Conservation (phyloP, 345 rosid species). For the Streptanthus diversifolius region DNA sequence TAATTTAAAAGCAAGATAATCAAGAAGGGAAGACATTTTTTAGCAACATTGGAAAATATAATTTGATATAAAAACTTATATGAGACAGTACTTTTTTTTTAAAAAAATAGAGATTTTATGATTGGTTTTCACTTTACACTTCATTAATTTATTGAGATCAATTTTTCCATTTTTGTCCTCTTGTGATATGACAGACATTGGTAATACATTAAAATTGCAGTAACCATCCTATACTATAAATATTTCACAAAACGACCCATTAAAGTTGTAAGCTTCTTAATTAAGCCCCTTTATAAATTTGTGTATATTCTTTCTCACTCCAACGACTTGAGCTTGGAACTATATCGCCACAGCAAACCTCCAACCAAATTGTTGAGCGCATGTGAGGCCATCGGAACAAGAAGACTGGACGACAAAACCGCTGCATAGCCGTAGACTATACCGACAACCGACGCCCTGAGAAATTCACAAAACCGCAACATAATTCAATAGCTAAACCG, state of each 20-base stretch:
- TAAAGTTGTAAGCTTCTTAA: background rate
- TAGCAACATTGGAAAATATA: background rate
- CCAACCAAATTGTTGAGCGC: constrained; percentile 76
- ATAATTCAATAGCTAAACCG: background rate
- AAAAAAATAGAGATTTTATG: background rate
- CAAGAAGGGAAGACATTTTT: background rate
- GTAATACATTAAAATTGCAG: background rate
- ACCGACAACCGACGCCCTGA: constrained; percentile 89
- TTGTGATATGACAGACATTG: background rate
- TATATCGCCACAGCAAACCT: constrained; percentile 65
- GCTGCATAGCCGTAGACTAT: constrained; percentile 66
- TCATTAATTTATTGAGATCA: background rate
- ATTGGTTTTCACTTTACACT: constrained; percentile 1
- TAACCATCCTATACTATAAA: background rate
- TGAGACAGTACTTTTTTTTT: too few species aligned
- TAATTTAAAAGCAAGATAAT: background rate
- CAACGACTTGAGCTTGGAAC: constrained; percentile 35
- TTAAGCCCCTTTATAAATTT: background rate
- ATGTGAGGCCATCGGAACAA: constrained; percentile 75
- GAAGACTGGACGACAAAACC: constrained; percentile 52
- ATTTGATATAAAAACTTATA: background rate
- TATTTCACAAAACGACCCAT: background rate
- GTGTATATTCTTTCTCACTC: constrained; percentile 1
- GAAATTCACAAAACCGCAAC: background rate
- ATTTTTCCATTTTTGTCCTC: background rate